Evolutionary conservation across 208 protist genomes (phyloP).

Genomic region (Trypanosoma platydactyli): DNA sequence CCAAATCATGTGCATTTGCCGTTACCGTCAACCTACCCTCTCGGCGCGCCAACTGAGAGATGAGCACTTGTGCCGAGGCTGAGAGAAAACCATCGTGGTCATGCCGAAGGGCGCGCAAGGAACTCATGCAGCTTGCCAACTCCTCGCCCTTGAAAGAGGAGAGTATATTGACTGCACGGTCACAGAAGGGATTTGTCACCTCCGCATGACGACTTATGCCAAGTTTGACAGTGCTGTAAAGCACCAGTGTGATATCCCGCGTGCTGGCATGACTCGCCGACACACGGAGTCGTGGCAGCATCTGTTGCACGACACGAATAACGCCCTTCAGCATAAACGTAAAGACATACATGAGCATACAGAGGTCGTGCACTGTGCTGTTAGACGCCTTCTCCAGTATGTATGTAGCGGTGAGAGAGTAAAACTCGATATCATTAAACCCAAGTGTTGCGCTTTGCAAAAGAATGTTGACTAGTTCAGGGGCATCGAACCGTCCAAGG

Average conservation of each 20-base stretch:
- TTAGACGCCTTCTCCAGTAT: conserved; percentile 51
- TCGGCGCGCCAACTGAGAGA: conserved; percentile 14
- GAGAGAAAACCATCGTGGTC: conserved; percentile 32
- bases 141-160: conserved; percentile 59
- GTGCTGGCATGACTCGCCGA: conserved; percentile 44
- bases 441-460: conserved; percentile 59
- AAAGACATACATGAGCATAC: conserved; percentile 74
- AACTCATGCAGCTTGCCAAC: conserved; percentile 73
- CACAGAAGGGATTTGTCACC: conserved; percentile 60
- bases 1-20: neutral
- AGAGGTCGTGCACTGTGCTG: conserved; percentile 75
- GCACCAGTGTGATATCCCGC: conserved; percentile 63
- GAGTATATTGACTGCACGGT: conserved; percentile 54
- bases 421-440: conserved; percentile 78
- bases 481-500: conserved; percentile 39
- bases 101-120: conserved; percentile 47
- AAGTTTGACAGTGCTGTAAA: conserved; percentile 83
- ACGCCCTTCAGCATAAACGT: conserved; percentile 80
- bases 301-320: conserved; percentile 81
- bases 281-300: conserved; percentile 74
- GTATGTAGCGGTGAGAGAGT: conserved; percentile 52
- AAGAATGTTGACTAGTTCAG: conserved; percentile 53
- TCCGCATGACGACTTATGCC: conserved; percentile 49
- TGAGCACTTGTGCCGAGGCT: conserved; percentile 28
- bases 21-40: neutral